Evolutionary conservation across 1,284 basidiomycete genomes (phyloP), one percentile per base, ranked within the genome.

Genomic region (Takashimella koratensis): DNA sequence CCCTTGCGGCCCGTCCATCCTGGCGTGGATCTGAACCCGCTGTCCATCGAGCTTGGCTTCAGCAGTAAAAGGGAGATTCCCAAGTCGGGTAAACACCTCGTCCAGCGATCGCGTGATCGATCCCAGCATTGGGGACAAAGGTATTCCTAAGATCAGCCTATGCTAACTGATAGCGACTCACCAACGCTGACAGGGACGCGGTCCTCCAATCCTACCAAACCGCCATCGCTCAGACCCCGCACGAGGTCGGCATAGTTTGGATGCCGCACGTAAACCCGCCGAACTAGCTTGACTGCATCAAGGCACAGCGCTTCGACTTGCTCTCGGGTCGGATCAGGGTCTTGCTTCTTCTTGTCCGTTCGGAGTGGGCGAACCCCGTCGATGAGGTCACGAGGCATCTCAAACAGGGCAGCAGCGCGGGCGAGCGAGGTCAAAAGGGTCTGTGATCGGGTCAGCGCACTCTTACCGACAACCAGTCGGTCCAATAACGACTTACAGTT

Each of bases 11-110:
- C 73, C 73, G 23, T 67, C 60, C 4, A 66, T 51, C n/a, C 75
- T 61, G 3, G 83, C 84, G 73, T 91, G 89, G 36, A 93, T 86
- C 76, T 94, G 90, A 12, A 87, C 88, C 43, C 90, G 80, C 69
- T 94, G 90, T 2, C 90, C 90, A 62, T 93, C 90, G 62, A 90
- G 87, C 74, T 92, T 93, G 67, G 80, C 79, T 73, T 94, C 91
- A 40, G 87, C 85, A 12, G 82, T 79, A 71, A 92, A 94, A 2
- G 86, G 82, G 36, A 84, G 75, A 43, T 79, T 77, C 12, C 81
- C 82, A 19, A 93, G 78, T 26, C 86, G 82, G 41, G 84, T 82
- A 64, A 90, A 92, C 41, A 94, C 84, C 63, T 92, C 90, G 49
- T 85, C 82, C 43, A 97, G 77, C 36, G 90, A 92, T 39, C 91